These are phyloP conservation scores for Sporothrix mexicana DNA, from an alignment of 2,329 filamentous ascomycete genomes.

Conservation along the genomic window DNA sequence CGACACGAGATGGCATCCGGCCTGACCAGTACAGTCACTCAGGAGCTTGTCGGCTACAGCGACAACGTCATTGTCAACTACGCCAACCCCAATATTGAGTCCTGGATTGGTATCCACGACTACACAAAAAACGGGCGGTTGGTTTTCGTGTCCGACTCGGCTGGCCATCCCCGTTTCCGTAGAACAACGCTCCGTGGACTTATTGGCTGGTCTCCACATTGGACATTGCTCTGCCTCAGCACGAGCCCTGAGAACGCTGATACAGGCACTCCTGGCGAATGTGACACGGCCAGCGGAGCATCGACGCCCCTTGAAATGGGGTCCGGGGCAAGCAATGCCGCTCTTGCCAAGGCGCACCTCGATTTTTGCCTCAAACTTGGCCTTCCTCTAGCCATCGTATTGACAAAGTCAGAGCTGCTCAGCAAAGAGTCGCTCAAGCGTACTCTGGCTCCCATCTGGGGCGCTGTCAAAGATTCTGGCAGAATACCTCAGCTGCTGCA, in stretches of 20 bases:
- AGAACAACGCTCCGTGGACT: slow-evolving; percentile 87
- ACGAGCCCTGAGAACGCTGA: slow-evolving; percentile 73
- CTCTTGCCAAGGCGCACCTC: slow-evolving; percentile 79
- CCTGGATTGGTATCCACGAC: slow-evolving; percentile 93
- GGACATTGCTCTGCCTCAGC: slow-evolving; percentile 81
- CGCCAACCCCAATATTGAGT: slow-evolving; percentile 81
- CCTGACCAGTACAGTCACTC: slow-evolving; percentile 90
- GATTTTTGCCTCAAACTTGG: slow-evolving; percentile 82
- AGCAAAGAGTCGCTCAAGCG: slow-evolving; percentile 72
- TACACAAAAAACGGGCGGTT: slow-evolving; percentile 74
- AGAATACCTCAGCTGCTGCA: slow-evolving; percentile 76
- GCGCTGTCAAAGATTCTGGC: slow-evolving; percentile 75
- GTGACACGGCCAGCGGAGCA: slow-evolving; percentile 64
- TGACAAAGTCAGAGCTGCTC: slow-evolving; percentile 84
- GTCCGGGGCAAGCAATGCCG: slow-evolving; percentile 42
- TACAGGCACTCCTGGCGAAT: background rate
- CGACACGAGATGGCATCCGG: slow-evolving; percentile 91
- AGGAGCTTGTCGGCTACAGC: slow-evolving; percentile 88
- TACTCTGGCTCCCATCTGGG: slow-evolving; percentile 75
- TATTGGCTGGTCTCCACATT: slow-evolving; percentile 96
- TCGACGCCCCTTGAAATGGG: slow-evolving; percentile 56
- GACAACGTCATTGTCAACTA: slow-evolving; percentile 74
- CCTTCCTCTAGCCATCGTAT: slow-evolving; percentile 77
- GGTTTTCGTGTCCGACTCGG: slow-evolving; percentile 89
- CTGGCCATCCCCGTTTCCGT: slow-evolving; percentile 86